Conservation (phyloP, 1,139 yeast species). For the Yamadazyma dendronema region DNA sequence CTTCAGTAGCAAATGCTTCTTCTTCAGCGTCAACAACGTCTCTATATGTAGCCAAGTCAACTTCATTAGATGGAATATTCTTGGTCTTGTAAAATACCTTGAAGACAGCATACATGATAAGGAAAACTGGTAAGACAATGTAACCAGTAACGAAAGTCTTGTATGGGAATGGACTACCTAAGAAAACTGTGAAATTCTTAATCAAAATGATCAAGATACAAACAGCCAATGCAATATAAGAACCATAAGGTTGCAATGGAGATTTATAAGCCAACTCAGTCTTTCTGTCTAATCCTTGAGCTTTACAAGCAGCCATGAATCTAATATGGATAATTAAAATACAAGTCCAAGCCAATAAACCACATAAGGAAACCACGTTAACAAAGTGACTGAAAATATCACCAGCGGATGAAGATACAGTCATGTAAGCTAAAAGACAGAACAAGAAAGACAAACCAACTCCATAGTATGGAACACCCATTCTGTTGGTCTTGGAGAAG, state of each 20-base stretch:
- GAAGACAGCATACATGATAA: constrained; percentile 56
- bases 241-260: constrained; percentile 67
- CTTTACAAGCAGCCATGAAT: constrained; percentile 64
- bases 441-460: constrained; percentile 39
- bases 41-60: constrained; percentile 61
- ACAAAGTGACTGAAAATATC: constrained; percentile 65
- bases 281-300: constrained; percentile 49
- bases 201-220: constrained; percentile 57
- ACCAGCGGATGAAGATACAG: constrained; percentile 50
- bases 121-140: constrained; percentile 69
- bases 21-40: constrained; percentile 71
- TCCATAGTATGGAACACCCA: constrained; percentile 41
- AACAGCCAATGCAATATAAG: constrained; percentile 55
- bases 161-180: constrained; percentile 50
- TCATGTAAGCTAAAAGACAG: constrained; percentile 64
- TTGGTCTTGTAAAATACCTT: constrained; percentile 55
- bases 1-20: constrained; percentile 47
- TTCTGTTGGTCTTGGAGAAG: constrained; percentile 39
- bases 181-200: constrained; percentile 73
- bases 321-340: constrained; percentile 60
- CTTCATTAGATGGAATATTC: constrained; percentile 52
- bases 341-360: constrained; percentile 69
- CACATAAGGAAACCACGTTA: constrained; percentile 71
- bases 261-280: constrained; percentile 54
- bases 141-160: constrained; percentile 72